Evolutionary conservation across 2,329 filamentous ascomycete species (phyloP), one percentile per base, ranked within the genome.

Genomic region (Verruconis gallopava): DNA sequence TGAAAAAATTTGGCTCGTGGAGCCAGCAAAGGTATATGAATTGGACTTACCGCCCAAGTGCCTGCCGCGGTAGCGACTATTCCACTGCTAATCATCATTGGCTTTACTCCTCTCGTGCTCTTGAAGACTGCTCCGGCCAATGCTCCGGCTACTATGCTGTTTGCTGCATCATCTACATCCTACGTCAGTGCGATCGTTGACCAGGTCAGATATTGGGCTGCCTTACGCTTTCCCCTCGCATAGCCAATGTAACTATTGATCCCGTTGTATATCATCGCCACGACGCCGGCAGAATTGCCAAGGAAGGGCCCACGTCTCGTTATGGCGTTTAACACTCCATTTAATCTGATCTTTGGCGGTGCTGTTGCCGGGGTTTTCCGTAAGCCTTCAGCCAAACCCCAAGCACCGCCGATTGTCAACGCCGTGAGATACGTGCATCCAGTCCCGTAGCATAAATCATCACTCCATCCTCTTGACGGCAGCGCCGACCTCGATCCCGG

Each of bases 371-470:
- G 74, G 46, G 73, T 70, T 62, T 81, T 79, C 56, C 79, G 77
- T 53, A 96, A 66, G 9, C 91, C 91, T 64, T 98, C 91, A 50
- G 83, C 80, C 51, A 98, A 63, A 47, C 91, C 91, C 89, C 89
- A 96, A 44, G 77, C 79, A 51, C 91, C 91, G 61, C 91, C 91
- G 13, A 46, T 59, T 32, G 81, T 74, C 54, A 98, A 69, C 4
- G 83, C 91, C n/a, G 83, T 69, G 46, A 98, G 71, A 60, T 98
- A 98, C 57, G 86, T 94, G 48, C 89, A 79, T 53, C 91, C 91
- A 17, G 91, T 93, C 56, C 93, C 91, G 62, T 98, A 98, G 67
- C 91, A 96, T 46, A 98, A 76, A 62, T 98, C 91, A 59, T 98
- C 91, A 47, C 88, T 93, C 78, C 93, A 98, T 59, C 91, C 91